Conservation (phyloP, 176 grass and related monocot genomes). For the Poa annua region DNA sequence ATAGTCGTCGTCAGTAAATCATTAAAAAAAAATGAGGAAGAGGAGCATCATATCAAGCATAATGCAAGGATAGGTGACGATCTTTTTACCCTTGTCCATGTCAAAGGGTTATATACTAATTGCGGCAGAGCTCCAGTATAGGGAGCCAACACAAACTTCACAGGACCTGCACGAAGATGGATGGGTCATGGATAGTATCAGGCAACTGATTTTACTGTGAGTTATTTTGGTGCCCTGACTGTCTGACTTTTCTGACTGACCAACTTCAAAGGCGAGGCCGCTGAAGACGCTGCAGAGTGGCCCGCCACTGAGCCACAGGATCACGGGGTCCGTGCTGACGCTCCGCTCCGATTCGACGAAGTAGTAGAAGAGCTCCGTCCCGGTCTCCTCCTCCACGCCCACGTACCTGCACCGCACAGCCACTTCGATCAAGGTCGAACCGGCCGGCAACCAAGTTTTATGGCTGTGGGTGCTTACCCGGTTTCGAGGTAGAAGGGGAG, state of each 20-base stretch:
- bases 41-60: neutral
- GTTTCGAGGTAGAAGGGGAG: neutral
- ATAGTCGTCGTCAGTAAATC: neutral
- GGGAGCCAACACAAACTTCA: conserved; percentile 29
- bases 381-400: conserved; percentile 50
- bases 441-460: too few species aligned
- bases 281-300: neutral
- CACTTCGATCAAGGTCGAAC: too few species aligned
- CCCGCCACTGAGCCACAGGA: conserved; percentile 59
- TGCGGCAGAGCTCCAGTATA: conserved; percentile 40
- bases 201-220: too few species aligned
- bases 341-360: conserved; percentile 60
- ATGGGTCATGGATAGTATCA: too few species aligned
- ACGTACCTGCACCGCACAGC: conserved; percentile 45
- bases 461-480: neutral
- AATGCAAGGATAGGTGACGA: too few species aligned
- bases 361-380: conserved; percentile 73
- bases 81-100: conserved; percentile 54
- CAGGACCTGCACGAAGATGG: conserved; percentile 36
- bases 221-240: too few species aligned
- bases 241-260: too few species aligned
- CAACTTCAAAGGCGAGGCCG: conserved; percentile 5
- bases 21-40: neutral
- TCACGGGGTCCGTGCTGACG: conserved; percentile 39
- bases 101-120: conserved; percentile 39